These are phyloP conservation scores for Tricholoma furcatifolium DNA, from an alignment of 768 basidiomycete genomes.

Conservation along the genomic window DNA sequence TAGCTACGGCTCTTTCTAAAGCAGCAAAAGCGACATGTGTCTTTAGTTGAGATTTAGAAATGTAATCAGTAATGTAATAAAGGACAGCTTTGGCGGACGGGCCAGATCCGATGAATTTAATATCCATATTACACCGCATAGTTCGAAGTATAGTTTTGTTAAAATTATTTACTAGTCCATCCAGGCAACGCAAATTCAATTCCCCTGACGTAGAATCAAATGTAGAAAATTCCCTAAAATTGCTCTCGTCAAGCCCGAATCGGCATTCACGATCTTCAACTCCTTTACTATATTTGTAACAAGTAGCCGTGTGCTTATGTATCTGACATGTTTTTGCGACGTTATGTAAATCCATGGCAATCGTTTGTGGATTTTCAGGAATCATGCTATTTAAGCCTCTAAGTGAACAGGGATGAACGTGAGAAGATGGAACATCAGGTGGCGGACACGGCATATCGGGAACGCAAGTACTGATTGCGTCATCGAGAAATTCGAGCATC, in stretches of 20 bases:
- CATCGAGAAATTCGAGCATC: slow-evolving; percentile 26
- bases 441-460: slow-evolving; percentile 15
- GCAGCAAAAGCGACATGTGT: slow-evolving; percentile 39
- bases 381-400: neutral
- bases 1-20: slow-evolving; percentile 32
- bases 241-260: slow-evolving; percentile 26
- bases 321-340: slow-evolving; percentile 24
- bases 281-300: slow-evolving; percentile 36
- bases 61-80: slow-evolving; percentile 50
- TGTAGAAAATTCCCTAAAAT: slow-evolving; percentile 7
- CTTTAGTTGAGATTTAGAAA: slow-evolving; percentile 42
- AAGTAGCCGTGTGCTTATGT: slow-evolving; percentile 32
- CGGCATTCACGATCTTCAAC: slow-evolving; percentile 18
- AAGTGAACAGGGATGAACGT: slow-evolving; percentile 24
- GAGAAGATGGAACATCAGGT: slow-evolving; percentile 2
- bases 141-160: slow-evolving; percentile 36
- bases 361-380: slow-evolving; percentile 4
- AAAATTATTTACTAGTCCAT: slow-evolving; percentile 44
- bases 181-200: slow-evolving; percentile 27
- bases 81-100: slow-evolving; percentile 37
- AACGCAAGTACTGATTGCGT: slow-evolving; percentile 24
- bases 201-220: slow-evolving; percentile 32
- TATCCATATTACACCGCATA: slow-evolving; percentile 45
- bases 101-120: slow-evolving; percentile 44
- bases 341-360: slow-evolving; percentile 20